phyloP scores from a whole-genome alignment of 1,284 basidiomycete species.

The Golubevia sp. region DNA sequence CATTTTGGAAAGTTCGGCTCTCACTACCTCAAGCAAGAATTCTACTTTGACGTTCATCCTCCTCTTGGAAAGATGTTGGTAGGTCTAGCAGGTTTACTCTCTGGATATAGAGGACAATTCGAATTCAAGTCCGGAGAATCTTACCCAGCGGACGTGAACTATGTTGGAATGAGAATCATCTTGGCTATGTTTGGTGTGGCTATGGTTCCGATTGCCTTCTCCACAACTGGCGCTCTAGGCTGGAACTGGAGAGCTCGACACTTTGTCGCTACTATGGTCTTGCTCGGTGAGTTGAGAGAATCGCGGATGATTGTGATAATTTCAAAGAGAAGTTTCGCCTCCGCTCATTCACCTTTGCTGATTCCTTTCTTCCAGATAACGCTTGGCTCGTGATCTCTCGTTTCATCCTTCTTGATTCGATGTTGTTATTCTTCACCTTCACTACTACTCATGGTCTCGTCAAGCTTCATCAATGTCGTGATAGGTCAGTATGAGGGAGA shows the following conservation, averaged over 20 bases:
- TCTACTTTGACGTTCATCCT: constrained; percentile 70
- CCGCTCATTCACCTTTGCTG: background rate
- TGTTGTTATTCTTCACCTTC: constrained; percentile 97
- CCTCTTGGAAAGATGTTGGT: constrained; percentile 99
- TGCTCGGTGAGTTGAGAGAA: constrained; percentile 73
- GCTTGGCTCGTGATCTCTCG: constrained; percentile 95
- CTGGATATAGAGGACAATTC: constrained; percentile 88
- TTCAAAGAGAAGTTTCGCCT: constrained; percentile 3
- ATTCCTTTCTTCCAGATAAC: constrained; percentile 70
- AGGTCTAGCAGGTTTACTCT: constrained; percentile 83
- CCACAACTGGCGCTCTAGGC: constrained; percentile 90
- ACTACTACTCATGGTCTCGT: constrained; percentile 91
- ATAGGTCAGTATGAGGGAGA: constrained; percentile 68
- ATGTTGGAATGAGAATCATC: constrained; percentile 91
- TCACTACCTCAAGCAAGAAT: constrained; percentile 83
- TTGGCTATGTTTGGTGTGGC: constrained; percentile 90
- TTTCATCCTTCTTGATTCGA: constrained; percentile 95
- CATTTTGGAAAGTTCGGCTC: constrained; percentile 85
- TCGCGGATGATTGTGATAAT: constrained; percentile 1
- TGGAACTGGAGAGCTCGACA: constrained; percentile 89
- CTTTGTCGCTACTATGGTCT: constrained; percentile 89
- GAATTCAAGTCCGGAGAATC: constrained; percentile 90
- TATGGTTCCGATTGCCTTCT: constrained; percentile 95
- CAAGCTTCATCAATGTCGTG: constrained; percentile 96
- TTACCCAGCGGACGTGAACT: constrained; percentile 86